Evolutionary conservation across 2,329 filamentous ascomycete species (phyloP).

Genomic region (Ceratocystis alfenasii): DNA sequence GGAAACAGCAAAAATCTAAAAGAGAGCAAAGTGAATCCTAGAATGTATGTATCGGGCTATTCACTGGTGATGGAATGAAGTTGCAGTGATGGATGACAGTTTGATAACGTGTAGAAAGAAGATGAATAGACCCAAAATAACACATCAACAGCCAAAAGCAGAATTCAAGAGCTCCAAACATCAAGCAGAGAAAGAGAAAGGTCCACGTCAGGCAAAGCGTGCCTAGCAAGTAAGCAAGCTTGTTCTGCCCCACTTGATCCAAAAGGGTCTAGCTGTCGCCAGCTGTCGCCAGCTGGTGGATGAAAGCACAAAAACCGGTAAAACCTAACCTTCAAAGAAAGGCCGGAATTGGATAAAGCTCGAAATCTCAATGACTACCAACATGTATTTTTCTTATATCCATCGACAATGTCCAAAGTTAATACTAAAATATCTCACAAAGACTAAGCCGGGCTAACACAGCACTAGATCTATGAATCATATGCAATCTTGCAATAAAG

Average conservation of each 20-base stretch:
- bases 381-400: too few species aligned
- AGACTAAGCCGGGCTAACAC: background rate
- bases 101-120: background rate
- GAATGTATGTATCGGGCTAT: background rate
- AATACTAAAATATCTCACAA: too few species aligned
- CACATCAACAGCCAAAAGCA: background rate
- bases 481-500: background rate
- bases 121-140: background rate
- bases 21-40: background rate
- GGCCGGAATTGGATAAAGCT: background rate
- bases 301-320: background rate
- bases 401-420: too few species aligned
- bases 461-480: background rate
- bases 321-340: background rate
- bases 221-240: conserved; percentile 26
- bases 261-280: background rate
- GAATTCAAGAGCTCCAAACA: conserved; percentile 8
- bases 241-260: conserved; percentile 12
- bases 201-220: conserved; percentile 37
- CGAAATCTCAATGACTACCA: too few species aligned
- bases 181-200: background rate
- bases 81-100: background rate
- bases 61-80: background rate
- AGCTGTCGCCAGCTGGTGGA: background rate
- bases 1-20: background rate